Conservation (phyloP, 352 stramenopile species). For the Phytophthora cactorum region DNA sequence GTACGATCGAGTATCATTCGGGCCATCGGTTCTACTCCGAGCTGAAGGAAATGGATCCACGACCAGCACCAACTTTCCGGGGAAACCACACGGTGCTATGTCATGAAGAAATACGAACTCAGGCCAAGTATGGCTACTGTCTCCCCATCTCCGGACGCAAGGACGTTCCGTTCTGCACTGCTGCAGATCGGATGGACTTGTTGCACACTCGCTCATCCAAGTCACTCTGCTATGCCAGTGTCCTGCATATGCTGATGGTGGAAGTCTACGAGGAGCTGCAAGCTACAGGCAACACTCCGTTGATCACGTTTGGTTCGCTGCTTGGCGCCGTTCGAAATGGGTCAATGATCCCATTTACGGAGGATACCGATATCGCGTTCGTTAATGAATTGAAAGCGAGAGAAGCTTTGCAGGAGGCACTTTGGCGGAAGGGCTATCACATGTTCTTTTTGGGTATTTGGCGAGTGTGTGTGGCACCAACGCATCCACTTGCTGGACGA, state of each 20-base stretch:
- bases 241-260: slow-evolving; percentile 62
- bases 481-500: slow-evolving; percentile 40
- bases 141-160: slow-evolving; percentile 54
- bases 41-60: slow-evolving; percentile 8
- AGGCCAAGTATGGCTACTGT: slow-evolving; percentile 33
- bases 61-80: slow-evolving; percentile 25
- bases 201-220: slow-evolving; percentile 26
- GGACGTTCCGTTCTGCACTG: slow-evolving; percentile 46
- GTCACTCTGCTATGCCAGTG: slow-evolving; percentile 54
- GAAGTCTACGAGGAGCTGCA: slow-evolving; percentile 56
- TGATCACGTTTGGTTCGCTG: slow-evolving; percentile 52
- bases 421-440: slow-evolving; percentile 57
- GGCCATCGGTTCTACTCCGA: slow-evolving; percentile 17
- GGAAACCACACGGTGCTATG: slow-evolving; percentile 23
- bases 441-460: slow-evolving; percentile 49
- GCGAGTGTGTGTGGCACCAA: slow-evolving; percentile 50
- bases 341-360: slow-evolving; percentile 64
- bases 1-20: slow-evolving; percentile 13
- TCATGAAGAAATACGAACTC: slow-evolving; percentile 6
- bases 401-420: slow-evolving; percentile 15
- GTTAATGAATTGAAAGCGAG: slow-evolving; percentile 20
- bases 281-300: slow-evolving; percentile 28
- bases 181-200: slow-evolving; percentile 51
- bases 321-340: slow-evolving; percentile 51
- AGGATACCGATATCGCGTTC: slow-evolving; percentile 57